These are phyloP conservation scores for Rosa lucieae DNA, from an alignment of 306 rosid species.

Conservation along the genomic window DNA sequence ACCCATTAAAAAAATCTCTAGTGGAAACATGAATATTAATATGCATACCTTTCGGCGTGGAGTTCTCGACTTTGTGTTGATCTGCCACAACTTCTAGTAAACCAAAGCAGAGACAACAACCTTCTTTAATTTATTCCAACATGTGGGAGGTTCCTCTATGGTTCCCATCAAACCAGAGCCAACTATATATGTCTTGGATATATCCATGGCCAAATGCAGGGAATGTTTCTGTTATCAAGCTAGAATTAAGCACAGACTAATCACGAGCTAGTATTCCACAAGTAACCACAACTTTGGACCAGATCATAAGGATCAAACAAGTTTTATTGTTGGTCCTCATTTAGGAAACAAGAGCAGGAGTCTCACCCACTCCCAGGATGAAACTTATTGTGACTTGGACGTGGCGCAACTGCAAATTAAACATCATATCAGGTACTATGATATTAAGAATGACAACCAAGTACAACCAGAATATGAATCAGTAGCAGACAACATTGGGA, in stretches of 20 bases:
- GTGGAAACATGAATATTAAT: neutral
- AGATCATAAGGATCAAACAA: conserved; percentile 7
- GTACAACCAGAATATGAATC: neutral
- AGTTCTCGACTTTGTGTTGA: neutral
- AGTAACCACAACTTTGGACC: neutral
- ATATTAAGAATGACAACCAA: neutral
- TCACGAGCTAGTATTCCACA: neutral
- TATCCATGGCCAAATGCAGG: conserved; percentile 2
- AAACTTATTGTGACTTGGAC: neutral
- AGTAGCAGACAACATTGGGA: neutral
- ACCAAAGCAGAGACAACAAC: conserved; percentile 7
- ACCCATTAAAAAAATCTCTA: neutral
- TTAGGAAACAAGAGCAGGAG: neutral
- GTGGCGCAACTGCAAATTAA: neutral
- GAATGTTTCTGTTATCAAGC: neutral
- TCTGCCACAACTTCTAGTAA: conserved; percentile 7
- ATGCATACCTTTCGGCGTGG: neutral
- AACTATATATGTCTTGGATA: neutral
- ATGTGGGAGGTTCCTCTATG: conserved; percentile 15
- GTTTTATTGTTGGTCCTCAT: neutral
- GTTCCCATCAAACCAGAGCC: neutral
- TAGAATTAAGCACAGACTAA: neutral
- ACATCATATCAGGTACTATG: neutral
- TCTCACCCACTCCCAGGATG: neutral
- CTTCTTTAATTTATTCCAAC: neutral